These are phyloP conservation scores for Thermothielavioides terrestris DNA, from an alignment of 495 filamentous ascomycete genomes.

Conservation along the genomic window DNA sequence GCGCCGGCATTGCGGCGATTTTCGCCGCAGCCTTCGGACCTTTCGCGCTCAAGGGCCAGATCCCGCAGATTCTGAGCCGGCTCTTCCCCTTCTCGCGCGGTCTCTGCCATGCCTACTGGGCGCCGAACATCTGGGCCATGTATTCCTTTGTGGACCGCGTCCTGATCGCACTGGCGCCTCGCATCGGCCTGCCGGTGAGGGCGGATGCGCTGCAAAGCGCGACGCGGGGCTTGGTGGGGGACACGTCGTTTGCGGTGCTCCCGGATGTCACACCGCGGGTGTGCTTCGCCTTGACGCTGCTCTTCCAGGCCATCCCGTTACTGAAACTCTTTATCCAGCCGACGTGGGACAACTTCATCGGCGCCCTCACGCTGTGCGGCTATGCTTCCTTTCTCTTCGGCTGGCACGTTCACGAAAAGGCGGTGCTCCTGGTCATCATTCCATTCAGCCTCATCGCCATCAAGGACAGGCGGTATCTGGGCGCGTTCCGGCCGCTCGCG, in stretches of 20 bases:
- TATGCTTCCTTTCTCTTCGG: conserved; percentile 96
- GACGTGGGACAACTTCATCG: conserved; percentile 79
- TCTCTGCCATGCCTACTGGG: conserved; percentile 96
- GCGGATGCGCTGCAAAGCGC: conserved; percentile 71
- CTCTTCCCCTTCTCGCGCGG: conserved; percentile 93
- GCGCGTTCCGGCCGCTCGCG: conserved; percentile 83
- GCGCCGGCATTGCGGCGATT: conserved; percentile 58
- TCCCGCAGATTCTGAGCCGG: conserved; percentile 75
- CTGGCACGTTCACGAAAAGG: conserved; percentile 99
- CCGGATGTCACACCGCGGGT: conserved; percentile 71
- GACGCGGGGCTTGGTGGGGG: conserved; percentile 87
- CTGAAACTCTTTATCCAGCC: conserved; percentile 74
- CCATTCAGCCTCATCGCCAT: conserved; percentile 93
- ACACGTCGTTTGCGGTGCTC: conserved; percentile 88
- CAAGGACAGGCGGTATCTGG: conserved; percentile 81
- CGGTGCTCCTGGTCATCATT: conserved; percentile 86
- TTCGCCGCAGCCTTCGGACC: conserved; percentile 83
- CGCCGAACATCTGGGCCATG: conserved; percentile 93
- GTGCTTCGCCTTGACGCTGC: conserved; percentile 74
- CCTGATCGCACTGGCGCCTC: conserved; percentile 76
- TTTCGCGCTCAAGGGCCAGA: conserved; percentile 74
- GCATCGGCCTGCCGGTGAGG: conserved; percentile 64
- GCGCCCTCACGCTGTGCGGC: conserved; percentile 85
- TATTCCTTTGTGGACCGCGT: conserved; percentile 86
- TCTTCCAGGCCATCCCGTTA: conserved; percentile 74